phyloP scores from a whole-genome alignment of 441 rosid species.

The Adansonia rubrostipa region DNA sequence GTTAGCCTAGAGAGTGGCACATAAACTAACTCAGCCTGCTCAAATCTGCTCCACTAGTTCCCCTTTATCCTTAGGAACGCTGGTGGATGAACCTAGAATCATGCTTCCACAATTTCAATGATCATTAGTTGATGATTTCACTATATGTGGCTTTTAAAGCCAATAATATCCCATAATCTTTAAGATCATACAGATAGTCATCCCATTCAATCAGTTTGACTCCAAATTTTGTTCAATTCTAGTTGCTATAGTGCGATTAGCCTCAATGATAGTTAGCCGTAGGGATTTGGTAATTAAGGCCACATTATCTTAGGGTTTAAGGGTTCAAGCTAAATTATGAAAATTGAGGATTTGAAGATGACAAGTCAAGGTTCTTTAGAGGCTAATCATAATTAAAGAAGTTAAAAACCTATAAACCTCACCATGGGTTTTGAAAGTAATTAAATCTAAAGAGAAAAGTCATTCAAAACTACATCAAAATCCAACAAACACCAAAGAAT shows the following conservation, averaged over 20 bases:
- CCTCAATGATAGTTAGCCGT: not conserved
- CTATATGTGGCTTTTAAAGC: constrained; percentile 3
- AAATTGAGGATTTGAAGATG: not conserved
- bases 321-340: not conserved
- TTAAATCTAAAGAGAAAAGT: constrained; percentile 12
- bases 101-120: not conserved
- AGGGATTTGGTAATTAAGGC: not conserved
- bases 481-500: not conserved
- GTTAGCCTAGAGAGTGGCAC: not conserved
- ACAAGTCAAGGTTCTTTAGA: constrained; percentile 11
- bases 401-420: constrained; percentile 4
- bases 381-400: not conserved
- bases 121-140: not conserved
- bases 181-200: not conserved
- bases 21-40: not conserved
- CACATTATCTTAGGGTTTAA: not conserved
- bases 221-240: not conserved
- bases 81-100: constrained; percentile 1
- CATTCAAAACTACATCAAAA: not conserved
- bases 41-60: not conserved
- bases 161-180: not conserved
- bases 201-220: not conserved
- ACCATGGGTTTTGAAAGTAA: not conserved
- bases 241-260: not conserved
- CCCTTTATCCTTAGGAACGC: not conserved